Evolutionary conservation across 495 filamentous ascomycete species (phyloP).

Genomic region (Penicillium paradoxum): DNA sequence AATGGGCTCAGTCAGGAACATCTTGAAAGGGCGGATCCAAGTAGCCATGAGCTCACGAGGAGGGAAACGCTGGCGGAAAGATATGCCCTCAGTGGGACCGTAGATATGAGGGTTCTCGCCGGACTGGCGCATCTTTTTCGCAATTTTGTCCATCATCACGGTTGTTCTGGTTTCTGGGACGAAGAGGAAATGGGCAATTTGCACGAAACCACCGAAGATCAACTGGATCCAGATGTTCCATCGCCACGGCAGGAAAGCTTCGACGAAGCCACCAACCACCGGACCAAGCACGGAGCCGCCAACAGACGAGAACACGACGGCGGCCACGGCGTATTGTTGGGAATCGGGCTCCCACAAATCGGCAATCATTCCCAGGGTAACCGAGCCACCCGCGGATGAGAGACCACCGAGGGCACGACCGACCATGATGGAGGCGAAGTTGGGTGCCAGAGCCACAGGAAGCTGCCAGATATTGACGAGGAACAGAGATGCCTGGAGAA

Average conservation of each 20-base stretch:
- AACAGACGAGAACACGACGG: conserved; percentile 60
- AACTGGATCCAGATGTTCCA: conserved; percentile 59
- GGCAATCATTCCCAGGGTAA: conserved; percentile 58
- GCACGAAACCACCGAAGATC: conserved; percentile 54
- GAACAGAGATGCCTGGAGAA: conserved; percentile 51
- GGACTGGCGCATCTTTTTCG: conserved; percentile 48
- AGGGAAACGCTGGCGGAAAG: conserved; percentile 55
- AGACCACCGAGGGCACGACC: conserved; percentile 55
- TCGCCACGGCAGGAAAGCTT: conserved; percentile 46
- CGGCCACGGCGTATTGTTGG: conserved; percentile 58
- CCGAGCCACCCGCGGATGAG: conserved; percentile 57
- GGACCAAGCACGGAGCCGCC: conserved; percentile 58
- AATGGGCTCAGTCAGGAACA: conserved; percentile 59
- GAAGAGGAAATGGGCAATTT: conserved; percentile 46
- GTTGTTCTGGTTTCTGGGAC: conserved; percentile 57
- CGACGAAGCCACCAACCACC: conserved; percentile 56
- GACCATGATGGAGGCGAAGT: conserved; percentile 52
- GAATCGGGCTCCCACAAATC: conserved; percentile 58
- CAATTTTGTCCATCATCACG: conserved; percentile 56
- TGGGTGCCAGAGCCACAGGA: conserved; percentile 48
- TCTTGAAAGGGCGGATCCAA: conserved; percentile 56
- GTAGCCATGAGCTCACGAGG: conserved; percentile 49
- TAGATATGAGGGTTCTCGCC: conserved; percentile 54
- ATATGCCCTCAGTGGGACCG: conserved; percentile 58
- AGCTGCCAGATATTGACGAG: conserved; percentile 58